Evolutionary conservation across 2,329 filamentous ascomycete species (phyloP), one percentile per base, ranked within the genome.

Genomic region (Cryphonectria parasitica): DNA sequence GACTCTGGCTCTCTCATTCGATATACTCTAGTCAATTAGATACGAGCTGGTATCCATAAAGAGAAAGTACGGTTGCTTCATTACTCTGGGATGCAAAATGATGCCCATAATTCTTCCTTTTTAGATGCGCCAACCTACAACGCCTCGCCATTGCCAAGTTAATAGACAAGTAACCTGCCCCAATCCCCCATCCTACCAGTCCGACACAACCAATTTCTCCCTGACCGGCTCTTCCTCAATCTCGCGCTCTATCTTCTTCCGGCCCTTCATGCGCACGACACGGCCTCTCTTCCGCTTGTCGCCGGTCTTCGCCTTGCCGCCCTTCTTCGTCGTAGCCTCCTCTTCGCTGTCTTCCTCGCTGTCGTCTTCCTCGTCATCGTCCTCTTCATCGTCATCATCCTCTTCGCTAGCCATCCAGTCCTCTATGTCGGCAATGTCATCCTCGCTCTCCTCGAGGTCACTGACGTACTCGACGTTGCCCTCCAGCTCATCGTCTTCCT

Each of bases 401-500:
- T 88, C 88, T n/a, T 88, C 92, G 72, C 90, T 93, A 75, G 91
- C 94, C 65, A 98, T 85, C 95, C 95, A 98, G 78, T 98, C 95
- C 81, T 98, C 93, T 66, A 98, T 88, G 77, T 94, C 92, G 67
- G 87, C 89, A 28, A 93, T 83, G 75, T 94, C 92, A 70, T 93
- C 92, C 72, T 95, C 92, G 74, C 92, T 92, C 78, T 93, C 94
- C 63, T 95, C 95, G 69, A 97, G 83, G 79, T 98, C 96, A 77
- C 92, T 95, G 71, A 98, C 93, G 77, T 98, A 98, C 83, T 98
- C 94, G 63, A 98, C 92, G 72, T 92, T 88, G 62, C 90, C 92
- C 71, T 91, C 90, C 56, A 93, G 89, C 74, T 92, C 92, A 39
- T 93, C 90, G 67, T 89, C 87, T 72, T 56, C 54, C 13, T 64